Evolutionary conservation across 2,329 filamentous ascomycete genomes (phyloP).

Genomic region (Pyricularia sp.): DNA sequence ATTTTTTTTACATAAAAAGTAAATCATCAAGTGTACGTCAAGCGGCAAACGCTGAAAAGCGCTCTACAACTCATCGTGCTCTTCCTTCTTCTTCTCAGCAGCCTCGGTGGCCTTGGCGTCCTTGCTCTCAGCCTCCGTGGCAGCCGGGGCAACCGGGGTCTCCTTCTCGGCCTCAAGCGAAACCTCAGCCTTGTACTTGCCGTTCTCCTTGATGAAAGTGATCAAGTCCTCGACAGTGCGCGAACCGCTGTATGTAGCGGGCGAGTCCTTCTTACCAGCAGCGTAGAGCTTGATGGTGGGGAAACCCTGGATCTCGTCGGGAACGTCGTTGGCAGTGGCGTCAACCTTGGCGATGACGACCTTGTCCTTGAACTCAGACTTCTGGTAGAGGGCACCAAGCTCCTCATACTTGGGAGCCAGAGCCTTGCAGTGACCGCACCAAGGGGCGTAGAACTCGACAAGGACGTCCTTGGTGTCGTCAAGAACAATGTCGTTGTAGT

Average conservation of each 20-base stretch:
- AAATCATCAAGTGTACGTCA: neutral
- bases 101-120: constrained; percentile 30
- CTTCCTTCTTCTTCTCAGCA: constrained; percentile 30
- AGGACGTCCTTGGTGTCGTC: constrained; percentile 95
- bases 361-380: constrained; percentile 67
- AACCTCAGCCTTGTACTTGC: constrained; percentile 71
- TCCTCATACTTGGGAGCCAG: constrained; percentile 95
- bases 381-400: constrained; percentile 63
- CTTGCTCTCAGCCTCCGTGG: constrained; percentile 29
- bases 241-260: constrained; percentile 75
- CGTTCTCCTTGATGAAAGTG: constrained; percentile 88
- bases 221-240: constrained; percentile 86
- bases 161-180: constrained; percentile 42
- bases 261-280: constrained; percentile 73
- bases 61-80: constrained; percentile 66
- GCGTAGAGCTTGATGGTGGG: constrained; percentile 98
- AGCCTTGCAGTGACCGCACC: constrained; percentile 99
- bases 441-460: constrained; percentile 96
- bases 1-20: constrained; percentile 5
- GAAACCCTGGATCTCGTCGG: constrained; percentile 94
- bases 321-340: constrained; percentile 89
- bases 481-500: constrained; percentile 81
- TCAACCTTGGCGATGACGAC: constrained; percentile 96
- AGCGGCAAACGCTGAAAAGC: neutral
- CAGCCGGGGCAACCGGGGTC: constrained; percentile 34